Evolutionary conservation across 2,329 filamentous ascomycete species (phyloP).

Genomic region (Fusarium pininemorale): DNA sequence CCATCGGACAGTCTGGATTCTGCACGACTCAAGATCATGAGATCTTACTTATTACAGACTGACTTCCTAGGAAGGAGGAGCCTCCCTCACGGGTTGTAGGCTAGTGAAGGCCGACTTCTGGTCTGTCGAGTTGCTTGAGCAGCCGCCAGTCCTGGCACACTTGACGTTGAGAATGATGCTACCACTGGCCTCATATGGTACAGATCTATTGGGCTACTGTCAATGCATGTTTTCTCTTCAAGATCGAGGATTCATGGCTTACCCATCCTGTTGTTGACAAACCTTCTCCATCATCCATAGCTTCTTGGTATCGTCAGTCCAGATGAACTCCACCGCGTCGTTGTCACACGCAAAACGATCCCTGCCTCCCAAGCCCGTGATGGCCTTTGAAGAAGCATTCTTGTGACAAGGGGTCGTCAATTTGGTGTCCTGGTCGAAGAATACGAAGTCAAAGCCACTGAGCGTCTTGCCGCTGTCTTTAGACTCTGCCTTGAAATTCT

Average conservation of each 20-base stretch:
- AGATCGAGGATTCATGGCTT: constrained; percentile 23
- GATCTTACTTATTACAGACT: not conserved
- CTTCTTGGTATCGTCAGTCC: constrained; percentile 37
- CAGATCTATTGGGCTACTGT: constrained; percentile 27
- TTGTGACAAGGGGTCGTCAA: constrained; percentile 54
- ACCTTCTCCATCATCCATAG: constrained; percentile 57
- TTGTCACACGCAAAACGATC: constrained; percentile 56
- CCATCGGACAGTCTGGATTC: not conserved
- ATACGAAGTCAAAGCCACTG: constrained; percentile 52
- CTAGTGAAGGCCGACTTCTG: constrained; percentile 44
- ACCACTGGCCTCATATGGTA: constrained; percentile 47
- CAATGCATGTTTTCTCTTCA: not conserved
- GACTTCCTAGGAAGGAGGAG: constrained; percentile 11
- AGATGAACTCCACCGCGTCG: constrained; percentile 55
- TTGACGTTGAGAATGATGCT: constrained; percentile 35
- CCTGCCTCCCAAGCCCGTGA: constrained; percentile 23
- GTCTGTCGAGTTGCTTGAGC: constrained; percentile 45
- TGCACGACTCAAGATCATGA: constrained; percentile 9
- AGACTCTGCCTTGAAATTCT: constrained; percentile 49
- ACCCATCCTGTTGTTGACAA: constrained; percentile 52
- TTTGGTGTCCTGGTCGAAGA: constrained; percentile 51
- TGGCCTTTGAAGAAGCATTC: constrained; percentile 53
- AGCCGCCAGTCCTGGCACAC: constrained; percentile 33
- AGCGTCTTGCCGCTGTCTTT: constrained; percentile 48
- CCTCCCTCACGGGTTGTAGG: constrained; percentile 40